Conservation (phyloP, 768 basidiomycete genomes). For the Podaxis carcinomalis region DNA sequence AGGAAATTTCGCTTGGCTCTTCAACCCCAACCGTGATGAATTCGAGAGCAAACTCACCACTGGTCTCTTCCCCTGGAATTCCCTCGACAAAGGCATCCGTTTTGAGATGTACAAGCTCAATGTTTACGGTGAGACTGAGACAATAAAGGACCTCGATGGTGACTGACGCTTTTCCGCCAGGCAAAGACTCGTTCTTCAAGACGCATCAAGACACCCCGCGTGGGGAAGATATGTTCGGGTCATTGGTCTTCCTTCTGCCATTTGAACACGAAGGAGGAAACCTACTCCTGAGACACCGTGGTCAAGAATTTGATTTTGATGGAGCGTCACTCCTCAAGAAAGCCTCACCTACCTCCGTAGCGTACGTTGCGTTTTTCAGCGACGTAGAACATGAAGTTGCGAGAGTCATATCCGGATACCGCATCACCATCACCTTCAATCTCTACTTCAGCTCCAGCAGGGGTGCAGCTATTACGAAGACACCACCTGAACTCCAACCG, state of each 20-base stretch:
- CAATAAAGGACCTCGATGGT: not conserved
- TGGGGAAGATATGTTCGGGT: conserved; percentile 39
- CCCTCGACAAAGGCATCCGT: conserved; percentile 16
- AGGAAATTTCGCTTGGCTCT: conserved; percentile 27
- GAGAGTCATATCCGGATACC: conserved; percentile 28
- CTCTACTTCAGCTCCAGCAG: conserved; percentile 24
- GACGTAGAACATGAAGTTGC: conserved; percentile 37
- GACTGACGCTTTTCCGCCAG: conserved; percentile 5
- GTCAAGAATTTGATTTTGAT: not conserved
- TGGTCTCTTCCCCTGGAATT: conserved; percentile 19
- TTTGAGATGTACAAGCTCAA: conserved; percentile 43
- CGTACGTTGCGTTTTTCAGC: conserved; percentile 31
- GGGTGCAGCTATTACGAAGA: not conserved
- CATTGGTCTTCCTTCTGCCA: conserved; percentile 43
- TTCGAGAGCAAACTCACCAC: conserved; percentile 20
- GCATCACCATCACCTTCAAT: conserved; percentile 39
- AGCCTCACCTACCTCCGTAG: conserved; percentile 21
- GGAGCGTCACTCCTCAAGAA: not conserved
- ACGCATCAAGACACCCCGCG: conserved; percentile 44
- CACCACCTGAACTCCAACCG: conserved; percentile 6
- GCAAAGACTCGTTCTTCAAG: conserved; percentile 38
- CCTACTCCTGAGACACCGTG: conserved; percentile 27
- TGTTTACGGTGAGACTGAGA: conserved; percentile 31
- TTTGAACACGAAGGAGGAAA: conserved; percentile 39
- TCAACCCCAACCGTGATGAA: conserved; percentile 19